Evolutionary conservation across 2,329 filamentous ascomycete genomes (phyloP).

Genomic region (Shiraia sp.): DNA sequence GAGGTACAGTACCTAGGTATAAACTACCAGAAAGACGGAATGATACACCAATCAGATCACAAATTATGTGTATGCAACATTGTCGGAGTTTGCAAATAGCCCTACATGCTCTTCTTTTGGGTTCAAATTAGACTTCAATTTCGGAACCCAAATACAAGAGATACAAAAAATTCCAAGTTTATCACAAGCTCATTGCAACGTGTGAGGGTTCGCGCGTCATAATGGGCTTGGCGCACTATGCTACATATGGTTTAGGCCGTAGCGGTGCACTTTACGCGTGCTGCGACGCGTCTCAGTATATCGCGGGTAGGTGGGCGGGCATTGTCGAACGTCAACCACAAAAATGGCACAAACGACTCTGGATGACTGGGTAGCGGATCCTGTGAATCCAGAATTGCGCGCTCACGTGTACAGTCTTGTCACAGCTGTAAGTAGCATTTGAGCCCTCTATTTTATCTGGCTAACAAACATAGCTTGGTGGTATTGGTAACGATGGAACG

Average conservation of each 20-base stretch:
- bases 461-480: conserved; percentile 71
- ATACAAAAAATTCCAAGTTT: too few species aligned
- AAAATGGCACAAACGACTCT: conserved; percentile 44
- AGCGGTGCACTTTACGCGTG: conserved; percentile 35
- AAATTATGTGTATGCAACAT: too few species aligned
- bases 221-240: conserved; percentile 31
- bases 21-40: too few species aligned
- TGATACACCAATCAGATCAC: neutral
- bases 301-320: conserved; percentile 15
- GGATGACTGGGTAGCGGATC: conserved; percentile 50
- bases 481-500: conserved; percentile 76
- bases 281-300: conserved; percentile 29
- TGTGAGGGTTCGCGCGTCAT: conserved; percentile 7
- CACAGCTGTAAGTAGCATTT: conserved; percentile 70
- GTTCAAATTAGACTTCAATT: too few species aligned
- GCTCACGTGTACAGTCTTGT: conserved; percentile 93
- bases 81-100: too few species aligned
- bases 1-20: too few species aligned
- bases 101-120: too few species aligned
- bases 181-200: too few species aligned
- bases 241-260: neutral
- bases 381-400: conserved; percentile 86
- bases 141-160: too few species aligned
- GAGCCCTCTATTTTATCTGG: neutral
- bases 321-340: conserved; percentile 27